Base-by-base conservation (phyloP, 2,329 filamentous ascomycete genomes). In the Nemania sp. region DNA sequence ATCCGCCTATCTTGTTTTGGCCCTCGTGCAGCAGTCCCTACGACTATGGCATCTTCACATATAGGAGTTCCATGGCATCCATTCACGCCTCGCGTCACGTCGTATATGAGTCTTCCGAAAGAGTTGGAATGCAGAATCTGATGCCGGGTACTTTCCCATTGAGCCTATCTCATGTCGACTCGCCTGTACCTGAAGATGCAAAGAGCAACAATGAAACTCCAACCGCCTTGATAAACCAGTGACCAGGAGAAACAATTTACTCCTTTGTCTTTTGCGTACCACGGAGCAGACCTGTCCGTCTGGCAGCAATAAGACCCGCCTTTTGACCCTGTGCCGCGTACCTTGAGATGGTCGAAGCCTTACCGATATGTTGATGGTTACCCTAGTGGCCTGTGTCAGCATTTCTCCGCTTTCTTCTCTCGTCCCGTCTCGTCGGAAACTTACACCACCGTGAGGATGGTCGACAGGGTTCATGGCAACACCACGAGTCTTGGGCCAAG, bases 201-300 rank as follows among this genome's bases (percentile, higher is more conserved):
- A 87, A 84, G 85, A 85, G 83, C 85, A 78, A 81, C 81, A 79
- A 79, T 85, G 86, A 89, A 90, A 88, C 89, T 88, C 88, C 87
- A 87, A 85, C 86, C 85, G 79, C 80, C 83, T 85, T 84, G 85
- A 84, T 84, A 81, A 85, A 84, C 69, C 77, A 77, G 77, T 77
- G 75, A 76, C 74, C 74, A 70, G 72, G 72, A 75, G 72, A 75
- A 71, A 73, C 69, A 81, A 79, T 82, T 87, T 94, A 95, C 78
- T 99, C 97, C 93, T 99, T 99, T 83, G 90, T 93, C 93, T 99
- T 99, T 89, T 99, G 96, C 83, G 96, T 98, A 97, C 96, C 96
- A 88, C 96, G 95, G 83, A 99, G 90, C 87, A 99, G 91, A 98
- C 96, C 96, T 85, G 96, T 99, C 90, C 97, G 93, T 86, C 96